phyloP scores from a whole-genome alignment of 257 asterid species.

The Knoxia roxburghii region DNA sequence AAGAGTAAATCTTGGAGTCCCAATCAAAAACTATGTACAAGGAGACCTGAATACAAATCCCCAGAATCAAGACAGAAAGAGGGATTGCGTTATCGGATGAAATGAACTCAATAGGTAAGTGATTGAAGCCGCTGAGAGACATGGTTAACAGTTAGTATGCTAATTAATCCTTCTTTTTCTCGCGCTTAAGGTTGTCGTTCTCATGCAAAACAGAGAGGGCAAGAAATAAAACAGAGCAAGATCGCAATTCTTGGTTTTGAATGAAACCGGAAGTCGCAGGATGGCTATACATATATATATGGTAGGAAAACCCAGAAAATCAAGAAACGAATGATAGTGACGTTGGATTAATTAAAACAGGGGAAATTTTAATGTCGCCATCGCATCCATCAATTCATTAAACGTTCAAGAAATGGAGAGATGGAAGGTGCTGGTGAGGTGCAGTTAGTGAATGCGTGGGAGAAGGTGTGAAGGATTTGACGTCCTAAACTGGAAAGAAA shows the following conservation, averaged over 20 bases:
- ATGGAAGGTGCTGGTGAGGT: conserved; percentile 18
- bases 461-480: conserved; percentile 5
- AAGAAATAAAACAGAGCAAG: background rate
- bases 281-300: background rate
- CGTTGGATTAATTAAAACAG: background rate
- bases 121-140: conserved; percentile 15
- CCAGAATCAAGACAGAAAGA: conserved; percentile 17
- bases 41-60: conserved; percentile 29
- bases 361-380: background rate
- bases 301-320: background rate
- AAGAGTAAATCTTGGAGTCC: conserved; percentile 23
- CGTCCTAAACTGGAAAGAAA: background rate
- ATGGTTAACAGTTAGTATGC: conserved; percentile 2
- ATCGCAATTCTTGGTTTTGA: background rate
- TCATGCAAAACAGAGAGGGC: background rate
- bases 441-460: conserved; percentile 3
- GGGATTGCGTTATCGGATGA: conserved; percentile 14
- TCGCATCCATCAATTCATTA: too few species aligned
- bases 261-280: background rate
- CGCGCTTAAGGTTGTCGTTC: too few species aligned
- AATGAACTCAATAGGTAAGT: conserved; percentile 21
- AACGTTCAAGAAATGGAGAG: background rate
- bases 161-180: too few species aligned
- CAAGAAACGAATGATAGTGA: background rate
- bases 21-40: conserved; percentile 22